These are phyloP conservation scores for Calonectria hongkongensis DNA, from an alignment of 2,329 filamentous ascomycete genomes.

Conservation along the genomic window DNA sequence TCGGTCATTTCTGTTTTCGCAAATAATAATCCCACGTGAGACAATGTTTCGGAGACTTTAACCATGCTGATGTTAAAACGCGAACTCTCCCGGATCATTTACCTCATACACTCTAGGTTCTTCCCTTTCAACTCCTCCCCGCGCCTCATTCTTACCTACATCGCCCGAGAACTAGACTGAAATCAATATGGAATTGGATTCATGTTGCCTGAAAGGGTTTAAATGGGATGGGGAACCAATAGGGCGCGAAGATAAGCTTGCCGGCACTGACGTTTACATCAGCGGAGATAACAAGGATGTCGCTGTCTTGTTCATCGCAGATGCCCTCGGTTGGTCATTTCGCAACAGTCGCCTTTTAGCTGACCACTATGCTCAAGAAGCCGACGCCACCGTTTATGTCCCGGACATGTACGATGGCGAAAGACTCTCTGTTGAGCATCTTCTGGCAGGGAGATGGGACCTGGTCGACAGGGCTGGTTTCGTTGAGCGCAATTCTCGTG, in stretches of 20 bases:
- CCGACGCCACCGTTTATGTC: conserved; percentile 67
- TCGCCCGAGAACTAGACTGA: background rate
- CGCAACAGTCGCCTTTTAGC: conserved; percentile 66
- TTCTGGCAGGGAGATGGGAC: conserved; percentile 54
- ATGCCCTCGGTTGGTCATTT: conserved; percentile 67
- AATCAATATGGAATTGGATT: conserved; percentile 31
- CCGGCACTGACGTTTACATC: conserved; percentile 60
- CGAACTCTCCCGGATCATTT: background rate
- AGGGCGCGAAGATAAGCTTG: conserved; percentile 59
- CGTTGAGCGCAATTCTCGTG: conserved; percentile 59
- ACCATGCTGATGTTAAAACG: no score
- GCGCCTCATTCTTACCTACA: background rate
- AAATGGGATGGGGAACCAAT: conserved; percentile 63
- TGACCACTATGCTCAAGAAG: conserved; percentile 67
- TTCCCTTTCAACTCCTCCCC: background rate
- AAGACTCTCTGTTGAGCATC: conserved; percentile 54
- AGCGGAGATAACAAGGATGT: conserved; percentile 58
- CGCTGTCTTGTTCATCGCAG: conserved; percentile 62
- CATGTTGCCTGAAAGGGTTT: conserved; percentile 61
- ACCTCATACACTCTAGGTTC: background rate
- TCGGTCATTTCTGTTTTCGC: background rate
- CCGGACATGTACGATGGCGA: conserved; percentile 61
- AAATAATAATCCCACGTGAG: background rate
- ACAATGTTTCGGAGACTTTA: background rate
- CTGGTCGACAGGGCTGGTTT: conserved; percentile 64